These are phyloP conservation scores for Penicillium glabrum DNA, from an alignment of 2,329 filamentous ascomycete species.

Conservation along the genomic window DNA sequence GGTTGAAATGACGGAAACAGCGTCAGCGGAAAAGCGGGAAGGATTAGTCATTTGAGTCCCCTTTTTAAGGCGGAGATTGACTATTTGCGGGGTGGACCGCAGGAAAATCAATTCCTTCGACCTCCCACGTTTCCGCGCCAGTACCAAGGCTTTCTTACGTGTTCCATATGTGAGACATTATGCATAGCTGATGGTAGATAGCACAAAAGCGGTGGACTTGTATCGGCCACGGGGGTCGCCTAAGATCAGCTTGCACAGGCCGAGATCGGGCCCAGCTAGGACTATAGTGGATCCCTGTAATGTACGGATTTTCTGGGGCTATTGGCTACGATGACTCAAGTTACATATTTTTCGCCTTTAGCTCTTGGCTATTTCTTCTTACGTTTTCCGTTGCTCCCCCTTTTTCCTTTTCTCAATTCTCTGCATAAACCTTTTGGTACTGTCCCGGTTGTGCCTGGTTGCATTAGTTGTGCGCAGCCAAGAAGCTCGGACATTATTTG, in stretches of 20 bases:
- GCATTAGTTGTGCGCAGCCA: background rate
- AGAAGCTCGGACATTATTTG: background rate
- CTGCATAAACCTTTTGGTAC: background rate
- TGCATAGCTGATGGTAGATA: background rate
- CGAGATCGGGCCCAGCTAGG: background rate
- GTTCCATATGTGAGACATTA: background rate
- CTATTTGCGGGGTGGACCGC: background rate
- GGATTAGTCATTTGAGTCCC: background rate
- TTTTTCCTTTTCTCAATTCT: background rate
- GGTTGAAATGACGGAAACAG: background rate
- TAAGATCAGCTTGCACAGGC: background rate
- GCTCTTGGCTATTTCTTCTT: background rate
- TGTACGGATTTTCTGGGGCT: background rate
- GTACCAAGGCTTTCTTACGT: background rate
- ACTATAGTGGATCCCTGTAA: background rate
- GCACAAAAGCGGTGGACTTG: background rate
- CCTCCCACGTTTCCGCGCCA: background rate
- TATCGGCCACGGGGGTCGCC: background rate
- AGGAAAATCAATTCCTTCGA: background rate
- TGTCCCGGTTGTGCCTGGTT: background rate
- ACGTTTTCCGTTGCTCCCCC: background rate
- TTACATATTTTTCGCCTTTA: background rate
- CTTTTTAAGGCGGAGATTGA: background rate
- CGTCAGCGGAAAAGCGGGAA: background rate
- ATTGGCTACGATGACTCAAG: background rate